Evolutionary conservation across 495 filamentous ascomycete species (phyloP).

Genomic region (Cladorrhinum samala): DNA sequence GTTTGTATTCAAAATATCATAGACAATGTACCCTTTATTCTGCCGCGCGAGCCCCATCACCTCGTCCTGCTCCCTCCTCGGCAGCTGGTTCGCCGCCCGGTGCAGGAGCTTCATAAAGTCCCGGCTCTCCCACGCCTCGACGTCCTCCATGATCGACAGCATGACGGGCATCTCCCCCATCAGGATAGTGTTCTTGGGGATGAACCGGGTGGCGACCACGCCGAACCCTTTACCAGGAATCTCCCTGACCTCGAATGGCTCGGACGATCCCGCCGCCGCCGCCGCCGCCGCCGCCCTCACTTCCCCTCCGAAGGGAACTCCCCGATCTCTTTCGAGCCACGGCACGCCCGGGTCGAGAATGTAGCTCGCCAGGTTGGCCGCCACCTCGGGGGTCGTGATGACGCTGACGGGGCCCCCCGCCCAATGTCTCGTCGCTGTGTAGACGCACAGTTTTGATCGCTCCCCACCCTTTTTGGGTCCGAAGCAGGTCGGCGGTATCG

Average conservation of each 20-base stretch:
- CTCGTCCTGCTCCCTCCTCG: background rate
- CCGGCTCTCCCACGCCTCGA: conserved; percentile 14
- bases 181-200: conserved; percentile 16
- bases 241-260: conserved; percentile 20
- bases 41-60: conserved; percentile 7
- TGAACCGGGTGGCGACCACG: conserved; percentile 20
- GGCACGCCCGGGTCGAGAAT: conserved; percentile 16
- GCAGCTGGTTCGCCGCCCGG: conserved; percentile 17
- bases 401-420: conserved; percentile 20
- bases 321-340: conserved; percentile 23
- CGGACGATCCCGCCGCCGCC: no score
- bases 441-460: conserved; percentile 21
- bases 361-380: conserved; percentile 11
- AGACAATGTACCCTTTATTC: conserved; percentile 21
- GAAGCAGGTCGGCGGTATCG: conserved; percentile 21
- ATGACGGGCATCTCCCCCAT: conserved; percentile 19
- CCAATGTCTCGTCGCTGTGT: conserved; percentile 16
- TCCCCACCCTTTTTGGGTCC: conserved; percentile 5
- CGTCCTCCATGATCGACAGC: conserved; percentile 15
- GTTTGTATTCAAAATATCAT: conserved; percentile 30
- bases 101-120: conserved; percentile 21
- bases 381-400: conserved; percentile 23
- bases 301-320: conserved; percentile 11
- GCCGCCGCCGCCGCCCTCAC: no score
- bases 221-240: conserved; percentile 21